A percentile compares a stretch with the other conserved stretches of the same genome.
Conservation (phyloP, 768 basidiomycete genomes). For the Phaeotremella skinneri region DNA sequence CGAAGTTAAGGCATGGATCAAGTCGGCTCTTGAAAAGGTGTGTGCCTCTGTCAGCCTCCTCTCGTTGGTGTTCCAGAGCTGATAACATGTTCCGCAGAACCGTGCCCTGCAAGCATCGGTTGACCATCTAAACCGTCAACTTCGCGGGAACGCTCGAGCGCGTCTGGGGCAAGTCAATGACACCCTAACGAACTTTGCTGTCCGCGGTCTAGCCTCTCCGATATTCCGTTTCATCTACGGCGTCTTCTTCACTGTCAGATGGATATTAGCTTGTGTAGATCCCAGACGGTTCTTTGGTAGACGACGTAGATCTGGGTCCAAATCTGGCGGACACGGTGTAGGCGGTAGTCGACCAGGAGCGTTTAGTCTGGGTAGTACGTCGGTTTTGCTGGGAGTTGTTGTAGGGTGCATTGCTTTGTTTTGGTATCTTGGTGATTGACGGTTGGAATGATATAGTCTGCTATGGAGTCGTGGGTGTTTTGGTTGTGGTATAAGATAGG, state of each 20-base stretch:
- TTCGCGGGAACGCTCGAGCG: not conserved
- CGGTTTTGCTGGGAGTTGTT: not conserved
- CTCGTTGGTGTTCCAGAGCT: not conserved
- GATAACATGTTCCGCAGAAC: not conserved
- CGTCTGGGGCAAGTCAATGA: not conserved
- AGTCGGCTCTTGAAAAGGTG: slow-evolving; percentile 16
- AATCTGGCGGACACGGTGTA: not conserved
- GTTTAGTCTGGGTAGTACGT: slow-evolving; percentile 2
- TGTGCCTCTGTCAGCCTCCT: not conserved
- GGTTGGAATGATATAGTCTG: no score
- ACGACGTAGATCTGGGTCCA: not conserved
- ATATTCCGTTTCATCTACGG: not conserved
- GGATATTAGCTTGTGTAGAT: not conserved
- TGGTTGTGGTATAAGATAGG: not conserved
- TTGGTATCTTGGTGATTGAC: slow-evolving; percentile 1
- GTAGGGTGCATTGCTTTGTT: not conserved
- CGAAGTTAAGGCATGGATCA: slow-evolving; percentile 18
- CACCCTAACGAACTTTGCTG: not conserved
- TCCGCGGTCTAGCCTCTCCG: not conserved
- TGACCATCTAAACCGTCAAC: not conserved
- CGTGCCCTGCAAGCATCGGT: not conserved
- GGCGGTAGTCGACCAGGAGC: not conserved
- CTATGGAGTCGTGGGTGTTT: not conserved
- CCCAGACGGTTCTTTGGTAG: not conserved
- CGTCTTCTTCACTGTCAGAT: not conserved